Conservation (phyloP, 2,329 filamentous ascomycete genomes). For the Alternaria solani region DNA sequence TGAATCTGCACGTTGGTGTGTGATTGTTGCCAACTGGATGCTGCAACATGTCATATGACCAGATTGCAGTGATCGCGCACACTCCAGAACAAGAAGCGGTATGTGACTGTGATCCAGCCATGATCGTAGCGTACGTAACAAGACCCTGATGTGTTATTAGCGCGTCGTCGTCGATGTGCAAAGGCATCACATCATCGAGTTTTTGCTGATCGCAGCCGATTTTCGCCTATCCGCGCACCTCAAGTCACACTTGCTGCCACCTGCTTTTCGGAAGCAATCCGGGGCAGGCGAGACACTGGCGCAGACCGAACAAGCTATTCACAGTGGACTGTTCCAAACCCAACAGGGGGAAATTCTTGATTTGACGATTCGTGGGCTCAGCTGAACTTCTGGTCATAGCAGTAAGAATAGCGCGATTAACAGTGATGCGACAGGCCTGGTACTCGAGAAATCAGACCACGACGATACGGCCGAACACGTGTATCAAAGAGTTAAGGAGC, state of each 20-base stretch:
- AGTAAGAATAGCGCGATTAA: conserved; percentile 6
- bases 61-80: conserved; percentile 4
- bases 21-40: conserved; percentile 5
- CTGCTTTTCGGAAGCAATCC: conserved; percentile 14
- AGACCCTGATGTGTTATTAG: conserved; percentile 10
- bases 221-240: neutral
- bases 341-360: conserved; percentile 2
- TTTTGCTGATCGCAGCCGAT: conserved; percentile 12
- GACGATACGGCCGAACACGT: neutral
- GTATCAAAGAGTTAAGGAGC: neutral
- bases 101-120: neutral
- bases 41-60: conserved; percentile 8
- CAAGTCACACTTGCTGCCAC: conserved; percentile 10
- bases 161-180: conserved; percentile 3
- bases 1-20: conserved; percentile 4
- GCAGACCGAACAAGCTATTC: neutral
- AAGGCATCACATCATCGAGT: conserved; percentile 4
- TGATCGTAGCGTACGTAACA: conserved; percentile 4
- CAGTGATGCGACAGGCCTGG: neutral
- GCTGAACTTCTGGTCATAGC: conserved; percentile 21
- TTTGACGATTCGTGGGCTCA: conserved; percentile 3
- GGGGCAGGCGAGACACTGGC: conserved; percentile 16
- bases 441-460: neutral
- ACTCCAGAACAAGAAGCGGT: neutral
- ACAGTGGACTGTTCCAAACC: neutral